Percentiles rank a stretch among this genome's conserved stretches.
These are phyloP conservation scores for Wickerhamomyces bovis DNA, from an alignment of 805 yeast species.

Conservation along the genomic window DNA sequence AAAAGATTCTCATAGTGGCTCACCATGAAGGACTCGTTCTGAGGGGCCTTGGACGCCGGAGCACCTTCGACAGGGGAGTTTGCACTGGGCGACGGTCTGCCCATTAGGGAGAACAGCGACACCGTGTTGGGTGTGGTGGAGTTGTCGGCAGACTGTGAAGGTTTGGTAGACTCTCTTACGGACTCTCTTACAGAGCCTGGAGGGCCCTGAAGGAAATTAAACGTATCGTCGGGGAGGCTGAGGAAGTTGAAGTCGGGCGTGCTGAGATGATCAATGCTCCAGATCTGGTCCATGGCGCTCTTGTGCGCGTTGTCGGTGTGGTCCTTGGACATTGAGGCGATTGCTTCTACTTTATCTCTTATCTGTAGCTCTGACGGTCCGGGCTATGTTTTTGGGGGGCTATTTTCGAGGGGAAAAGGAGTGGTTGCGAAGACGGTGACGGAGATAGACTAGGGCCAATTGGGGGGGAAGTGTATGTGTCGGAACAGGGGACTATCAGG, in stretches of 20 bases:
- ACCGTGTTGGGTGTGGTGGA: neutral
- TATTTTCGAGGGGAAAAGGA: too few relatives aligned
- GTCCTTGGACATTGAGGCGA: neutral
- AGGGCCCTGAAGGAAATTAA: conserved; percentile 8
- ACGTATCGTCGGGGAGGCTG: conserved; percentile 16
- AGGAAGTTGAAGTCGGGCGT: conserved; percentile 21
- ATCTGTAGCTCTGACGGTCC: neutral
- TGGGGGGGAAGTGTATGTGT: too few relatives aligned
- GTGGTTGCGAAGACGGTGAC: too few relatives aligned
- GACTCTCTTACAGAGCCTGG: too few relatives aligned
- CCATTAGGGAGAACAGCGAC: neutral
- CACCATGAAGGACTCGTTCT: conserved; percentile 10
- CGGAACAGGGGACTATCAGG: too few relatives aligned
- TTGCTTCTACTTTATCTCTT: neutral
- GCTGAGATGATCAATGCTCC: conserved; percentile 14
- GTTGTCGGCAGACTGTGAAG: conserved; percentile 1
- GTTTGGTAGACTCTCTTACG: neutral
- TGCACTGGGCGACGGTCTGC: neutral
- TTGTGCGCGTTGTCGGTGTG: neutral
- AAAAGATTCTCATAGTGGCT: conserved; percentile 21
- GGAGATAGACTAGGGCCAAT: too few relatives aligned
- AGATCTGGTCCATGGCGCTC: conserved; percentile 3
- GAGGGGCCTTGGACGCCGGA: neutral
- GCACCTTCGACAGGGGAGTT: neutral
- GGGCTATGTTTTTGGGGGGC: too few relatives aligned